Evolutionary conservation across 352 stramenopile genomes (phyloP).

Genomic region (Pythium chondricola): DNA sequence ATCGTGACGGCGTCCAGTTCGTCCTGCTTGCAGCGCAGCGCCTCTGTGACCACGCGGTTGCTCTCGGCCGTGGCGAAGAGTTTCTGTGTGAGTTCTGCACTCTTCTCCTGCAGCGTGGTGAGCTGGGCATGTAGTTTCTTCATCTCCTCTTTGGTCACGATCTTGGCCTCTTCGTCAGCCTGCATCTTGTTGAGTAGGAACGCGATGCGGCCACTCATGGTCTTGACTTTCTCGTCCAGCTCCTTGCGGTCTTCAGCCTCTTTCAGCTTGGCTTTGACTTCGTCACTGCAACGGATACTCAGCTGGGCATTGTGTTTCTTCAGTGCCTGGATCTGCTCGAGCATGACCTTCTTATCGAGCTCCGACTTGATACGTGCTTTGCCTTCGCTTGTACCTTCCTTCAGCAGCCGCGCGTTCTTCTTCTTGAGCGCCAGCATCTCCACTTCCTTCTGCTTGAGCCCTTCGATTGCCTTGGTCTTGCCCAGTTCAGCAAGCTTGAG

Average conservation of each 20-base stretch:
- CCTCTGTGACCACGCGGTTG: conserved; percentile 91
- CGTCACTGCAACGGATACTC: conserved; percentile 87
- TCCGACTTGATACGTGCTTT: conserved; percentile 92
- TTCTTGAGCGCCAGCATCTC: conserved; percentile 93
- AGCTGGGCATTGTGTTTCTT: conserved; percentile 95
- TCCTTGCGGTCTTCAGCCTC: conserved; percentile 89
- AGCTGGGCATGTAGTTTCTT: conserved; percentile 94
- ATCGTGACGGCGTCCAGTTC: conserved; percentile 85
- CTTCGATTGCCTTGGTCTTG: conserved; percentile 95
- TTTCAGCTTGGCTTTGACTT: conserved; percentile 91
- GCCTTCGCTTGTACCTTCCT: conserved; percentile 91
- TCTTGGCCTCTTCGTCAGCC: conserved; percentile 92
- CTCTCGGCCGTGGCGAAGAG: conserved; percentile 87
- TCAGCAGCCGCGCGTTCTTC: conserved; percentile 91
- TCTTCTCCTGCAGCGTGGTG: conserved; percentile 82
- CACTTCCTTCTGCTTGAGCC: conserved; percentile 92
- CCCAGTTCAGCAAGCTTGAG: conserved; percentile 94
- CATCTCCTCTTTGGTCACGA: conserved; percentile 89
- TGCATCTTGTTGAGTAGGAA: conserved; percentile 98
- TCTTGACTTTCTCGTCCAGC: conserved; percentile 93
- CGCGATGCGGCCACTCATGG: conserved; percentile 87
- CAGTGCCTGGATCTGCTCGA: conserved; percentile 92
- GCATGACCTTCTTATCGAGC: conserved; percentile 90
- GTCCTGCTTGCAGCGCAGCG: conserved; percentile 83
- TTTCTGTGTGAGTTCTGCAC: conserved; percentile 86